A percentile compares a stretch with the other conserved stretches of the same genome.
Evolutionary conservation across 192 early-diverging fungal species (phyloP).

Genomic region (Coemansia sp.): DNA sequence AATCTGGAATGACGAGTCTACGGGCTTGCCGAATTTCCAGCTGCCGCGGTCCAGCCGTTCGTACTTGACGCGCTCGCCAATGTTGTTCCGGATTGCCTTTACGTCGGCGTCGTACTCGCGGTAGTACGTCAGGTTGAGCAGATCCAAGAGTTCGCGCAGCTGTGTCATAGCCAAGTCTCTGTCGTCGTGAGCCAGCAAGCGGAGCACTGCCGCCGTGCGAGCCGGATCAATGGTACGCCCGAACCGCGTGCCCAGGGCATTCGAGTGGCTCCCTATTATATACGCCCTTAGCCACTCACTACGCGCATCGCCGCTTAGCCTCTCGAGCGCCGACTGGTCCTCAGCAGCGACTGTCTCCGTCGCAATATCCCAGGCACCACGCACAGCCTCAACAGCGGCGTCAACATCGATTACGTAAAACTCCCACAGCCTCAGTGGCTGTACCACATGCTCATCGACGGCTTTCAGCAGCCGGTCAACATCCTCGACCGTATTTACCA

Average conservation of each 20-base stretch:
- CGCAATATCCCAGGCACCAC: slow-evolving; percentile 41
- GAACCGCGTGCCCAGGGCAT: slow-evolving; percentile 46
- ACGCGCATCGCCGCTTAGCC: slow-evolving; percentile 27
- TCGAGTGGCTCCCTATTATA: slow-evolving; percentile 50
- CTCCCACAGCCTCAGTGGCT: slow-evolving; percentile 80
- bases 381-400: slow-evolving; percentile 42
- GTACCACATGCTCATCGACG: slow-evolving; percentile 60
- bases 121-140: slow-evolving; percentile 88
- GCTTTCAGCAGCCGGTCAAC: slow-evolving; percentile 67
- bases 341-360: neutral
- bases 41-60: slow-evolving; percentile 87
- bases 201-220: slow-evolving; percentile 39
- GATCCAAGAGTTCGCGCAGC: slow-evolving; percentile 72
- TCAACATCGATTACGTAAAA: slow-evolving; percentile 81
- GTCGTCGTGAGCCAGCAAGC: slow-evolving; percentile 20
- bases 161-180: slow-evolving; percentile 44
- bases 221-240: slow-evolving; percentile 36
- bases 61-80: slow-evolving; percentile 80
- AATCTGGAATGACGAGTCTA: slow-evolving; percentile 74
- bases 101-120: slow-evolving; percentile 83
- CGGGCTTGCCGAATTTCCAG: slow-evolving; percentile 73
- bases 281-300: slow-evolving; percentile 49
- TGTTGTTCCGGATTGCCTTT: slow-evolving; percentile 67
- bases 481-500: slow-evolving; percentile 67
- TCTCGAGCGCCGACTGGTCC: slow-evolving; percentile 12